Conservation (phyloP, 345 rosid genomes). For the Syzygium aqueum region DNA sequence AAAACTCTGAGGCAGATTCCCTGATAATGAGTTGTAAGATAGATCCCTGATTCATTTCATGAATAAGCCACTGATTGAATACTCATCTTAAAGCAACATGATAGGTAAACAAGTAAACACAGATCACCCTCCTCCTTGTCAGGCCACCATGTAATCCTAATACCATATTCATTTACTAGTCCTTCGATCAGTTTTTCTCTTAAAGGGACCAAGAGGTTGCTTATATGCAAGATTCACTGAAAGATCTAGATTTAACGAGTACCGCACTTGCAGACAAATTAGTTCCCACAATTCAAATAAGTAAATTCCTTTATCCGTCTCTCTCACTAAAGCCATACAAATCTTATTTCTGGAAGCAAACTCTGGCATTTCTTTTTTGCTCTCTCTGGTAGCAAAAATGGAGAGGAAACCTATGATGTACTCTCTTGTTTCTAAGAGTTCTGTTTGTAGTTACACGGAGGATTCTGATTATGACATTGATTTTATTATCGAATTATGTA, state of each 20-base stretch:
- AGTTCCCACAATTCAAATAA: no score
- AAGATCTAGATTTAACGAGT: not conserved
- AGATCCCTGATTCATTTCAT: conserved; percentile 52
- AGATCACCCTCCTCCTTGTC: not conserved
- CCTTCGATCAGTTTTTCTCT: not conserved
- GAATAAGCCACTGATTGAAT: not conserved
- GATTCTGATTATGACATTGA: not conserved
- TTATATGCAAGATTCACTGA: not conserved
- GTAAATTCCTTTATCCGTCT: not conserved
- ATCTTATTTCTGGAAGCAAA: not conserved
- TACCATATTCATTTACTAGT: not conserved
- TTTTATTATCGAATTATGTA: not conserved
- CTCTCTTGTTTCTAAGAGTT: not conserved
- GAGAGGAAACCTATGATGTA: not conserved
- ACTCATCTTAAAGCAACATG: not conserved
- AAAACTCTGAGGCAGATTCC: conserved; percentile 64
- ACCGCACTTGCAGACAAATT: not conserved
- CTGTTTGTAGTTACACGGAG: not conserved
- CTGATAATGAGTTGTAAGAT: conserved; percentile 63
- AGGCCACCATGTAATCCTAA: not conserved
- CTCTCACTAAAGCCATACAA: not conserved
- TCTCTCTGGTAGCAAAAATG: not conserved
- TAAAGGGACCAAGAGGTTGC: not conserved
- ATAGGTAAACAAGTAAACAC: not conserved
- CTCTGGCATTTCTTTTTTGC: not conserved